Evolutionary conservation across 371 early-diverging fungal genomes (phyloP).

Genomic region (Zopfochytrium polystomum): DNA sequence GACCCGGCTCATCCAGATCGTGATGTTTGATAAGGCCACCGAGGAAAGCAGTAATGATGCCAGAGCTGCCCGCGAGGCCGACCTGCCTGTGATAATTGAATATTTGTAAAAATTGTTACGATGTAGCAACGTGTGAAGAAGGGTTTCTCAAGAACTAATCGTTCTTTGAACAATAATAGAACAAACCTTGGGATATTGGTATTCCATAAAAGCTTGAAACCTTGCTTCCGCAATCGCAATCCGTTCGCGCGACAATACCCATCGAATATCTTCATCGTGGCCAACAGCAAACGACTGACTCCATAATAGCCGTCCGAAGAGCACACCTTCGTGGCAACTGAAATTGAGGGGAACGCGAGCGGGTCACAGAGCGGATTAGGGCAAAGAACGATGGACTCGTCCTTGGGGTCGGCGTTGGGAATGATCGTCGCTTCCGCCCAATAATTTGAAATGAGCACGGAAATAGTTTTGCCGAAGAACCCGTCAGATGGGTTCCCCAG

Average conservation of each 20-base stretch:
- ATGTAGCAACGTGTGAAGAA: too few relatives aligned
- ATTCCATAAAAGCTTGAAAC: constrained; percentile 54
- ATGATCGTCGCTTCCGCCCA: constrained; percentile 59
- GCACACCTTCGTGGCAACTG: constrained; percentile 39
- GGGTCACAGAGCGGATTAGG: constrained; percentile 52
- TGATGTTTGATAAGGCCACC: constrained; percentile 53
- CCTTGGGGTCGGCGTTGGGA: constrained; percentile 43
- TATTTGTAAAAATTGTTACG: too few relatives aligned
- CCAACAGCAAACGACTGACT: constrained; percentile 56
- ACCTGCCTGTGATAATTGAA: constrained; percentile 53
- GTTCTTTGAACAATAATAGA: too few relatives aligned
- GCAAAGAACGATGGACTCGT: constrained; percentile 43
- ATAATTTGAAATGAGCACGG: constrained; percentile 63
- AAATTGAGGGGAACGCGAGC: constrained; percentile 43
- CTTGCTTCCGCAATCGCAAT: constrained; percentile 46
- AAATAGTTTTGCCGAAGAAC: constrained; percentile 65
- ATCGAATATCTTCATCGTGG: constrained; percentile 61
- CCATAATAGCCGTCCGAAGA: constrained; percentile 60
- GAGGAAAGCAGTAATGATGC: constrained; percentile 62
- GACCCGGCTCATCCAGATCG: constrained; percentile 15
- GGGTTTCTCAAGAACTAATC: too few relatives aligned
- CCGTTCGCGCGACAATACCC: constrained; percentile 41
- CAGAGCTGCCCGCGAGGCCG: constrained; percentile 69
- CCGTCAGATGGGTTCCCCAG: constrained; percentile 75
- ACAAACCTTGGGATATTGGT: constrained; percentile 62